Conservation (phyloP, 2,329 filamentous ascomycete species). For the Xylaria hypoxylon region DNA sequence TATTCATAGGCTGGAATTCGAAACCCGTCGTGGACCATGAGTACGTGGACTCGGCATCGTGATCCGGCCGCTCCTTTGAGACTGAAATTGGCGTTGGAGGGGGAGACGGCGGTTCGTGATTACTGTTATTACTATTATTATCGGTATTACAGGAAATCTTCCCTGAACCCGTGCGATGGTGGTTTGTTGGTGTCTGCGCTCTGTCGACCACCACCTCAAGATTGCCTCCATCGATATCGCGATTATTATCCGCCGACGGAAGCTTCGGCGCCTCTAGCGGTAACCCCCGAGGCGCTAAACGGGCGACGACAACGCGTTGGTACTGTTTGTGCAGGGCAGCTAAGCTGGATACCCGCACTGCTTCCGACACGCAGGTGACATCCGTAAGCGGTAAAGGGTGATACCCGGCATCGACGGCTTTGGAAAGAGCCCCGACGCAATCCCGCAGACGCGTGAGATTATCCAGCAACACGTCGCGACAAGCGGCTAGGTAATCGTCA, state of each 20-base stretch:
- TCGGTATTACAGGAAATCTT: background rate
- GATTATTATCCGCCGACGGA: background rate
- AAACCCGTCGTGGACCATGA: conserved; percentile 18
- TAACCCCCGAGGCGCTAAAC: conserved; percentile 47
- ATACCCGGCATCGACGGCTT: conserved; percentile 36
- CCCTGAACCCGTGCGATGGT: background rate
- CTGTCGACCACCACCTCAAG: background rate
- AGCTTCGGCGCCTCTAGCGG: conserved; percentile 4
- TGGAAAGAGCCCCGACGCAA: conserved; percentile 47
- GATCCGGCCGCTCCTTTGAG: conserved; percentile 28
- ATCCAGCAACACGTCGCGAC: conserved; percentile 47
- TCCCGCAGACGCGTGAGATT: conserved; percentile 48
- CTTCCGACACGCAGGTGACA: conserved; percentile 52
- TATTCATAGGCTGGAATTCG: conserved; percentile 47
- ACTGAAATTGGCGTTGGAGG: conserved; percentile 48
- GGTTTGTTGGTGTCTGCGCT: background rate
- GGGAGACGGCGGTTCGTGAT: conserved; percentile 50
- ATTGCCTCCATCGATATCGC: background rate
- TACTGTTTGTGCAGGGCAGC: conserved; percentile 54
- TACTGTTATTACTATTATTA: conserved; percentile 33
- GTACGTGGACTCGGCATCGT: conserved; percentile 42
- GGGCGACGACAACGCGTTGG: conserved; percentile 50
- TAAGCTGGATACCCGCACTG: conserved; percentile 49
- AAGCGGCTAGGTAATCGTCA: conserved; percentile 41
- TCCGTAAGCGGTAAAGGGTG: conserved; percentile 51